Conservation (phyloP, 352 stramenopile genomes). For the Phytophthora aleatoria region DNA sequence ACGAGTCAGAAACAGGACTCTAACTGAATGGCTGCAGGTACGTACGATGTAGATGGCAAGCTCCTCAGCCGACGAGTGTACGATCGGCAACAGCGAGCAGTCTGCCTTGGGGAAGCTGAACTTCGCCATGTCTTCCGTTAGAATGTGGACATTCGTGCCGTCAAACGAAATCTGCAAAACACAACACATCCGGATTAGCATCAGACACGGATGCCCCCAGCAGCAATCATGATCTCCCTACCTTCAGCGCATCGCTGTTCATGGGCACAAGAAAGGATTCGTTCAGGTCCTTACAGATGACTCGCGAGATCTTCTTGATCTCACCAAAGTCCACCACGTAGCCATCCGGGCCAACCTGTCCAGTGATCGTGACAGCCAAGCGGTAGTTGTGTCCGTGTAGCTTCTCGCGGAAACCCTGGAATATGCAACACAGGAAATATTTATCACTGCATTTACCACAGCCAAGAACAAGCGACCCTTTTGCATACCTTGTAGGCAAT, state of each 20-base stretch:
- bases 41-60: conserved; percentile 94
- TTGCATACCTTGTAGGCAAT: conserved; percentile 84
- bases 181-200: conserved; percentile 6
- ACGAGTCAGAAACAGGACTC: neutral
- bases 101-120: conserved; percentile 96
- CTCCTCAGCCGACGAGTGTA: conserved; percentile 98
- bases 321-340: conserved; percentile 98
- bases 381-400: conserved; percentile 98
- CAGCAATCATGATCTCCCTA: conserved; percentile 18
- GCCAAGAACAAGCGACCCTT: neutral
- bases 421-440: conserved; percentile 7
- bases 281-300: conserved; percentile 97
- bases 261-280: conserved; percentile 97
- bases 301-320: conserved; percentile 95
- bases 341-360: conserved; percentile 89
- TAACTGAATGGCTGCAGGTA: conserved; percentile 3
- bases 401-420: conserved; percentile 94
- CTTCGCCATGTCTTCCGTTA: conserved; percentile 94
- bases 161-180: conserved; percentile 77
- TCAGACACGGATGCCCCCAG: neutral
- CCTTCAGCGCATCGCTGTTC: conserved; percentile 93
- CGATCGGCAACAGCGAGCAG: conserved; percentile 95
- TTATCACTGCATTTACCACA: neutral
- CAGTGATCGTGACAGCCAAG: conserved; percentile 91
- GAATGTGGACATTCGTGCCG: conserved; percentile 87